Evolutionary conservation across 2,329 filamentous ascomycete genomes (phyloP).

Genomic region (Aspergillus versicolor): DNA sequence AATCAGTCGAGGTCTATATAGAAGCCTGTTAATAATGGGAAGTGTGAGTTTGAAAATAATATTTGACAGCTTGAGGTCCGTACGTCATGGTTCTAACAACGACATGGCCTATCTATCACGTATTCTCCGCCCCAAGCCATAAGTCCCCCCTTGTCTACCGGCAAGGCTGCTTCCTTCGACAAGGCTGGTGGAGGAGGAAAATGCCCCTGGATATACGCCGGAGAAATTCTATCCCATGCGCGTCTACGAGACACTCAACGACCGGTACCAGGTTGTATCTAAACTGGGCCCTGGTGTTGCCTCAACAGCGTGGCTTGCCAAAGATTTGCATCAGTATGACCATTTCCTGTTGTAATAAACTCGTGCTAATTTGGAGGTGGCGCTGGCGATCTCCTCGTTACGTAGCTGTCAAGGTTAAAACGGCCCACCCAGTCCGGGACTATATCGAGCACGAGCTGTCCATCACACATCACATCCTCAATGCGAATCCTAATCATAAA

Average conservation of each 20-base stretch:
- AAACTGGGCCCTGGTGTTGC: constrained; percentile 42
- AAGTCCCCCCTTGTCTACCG: background rate
- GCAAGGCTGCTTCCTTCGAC: constrained; percentile 10
- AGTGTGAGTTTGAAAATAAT: too few relatives aligned
- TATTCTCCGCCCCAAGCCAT: constrained; percentile 10
- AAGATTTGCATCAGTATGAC: constrained; percentile 26
- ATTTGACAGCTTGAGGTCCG: too few relatives aligned
- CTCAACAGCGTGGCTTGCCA: constrained; percentile 44
- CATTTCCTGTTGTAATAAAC: accelerated
- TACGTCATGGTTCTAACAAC: too few relatives aligned
- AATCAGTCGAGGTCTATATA: too few relatives aligned
- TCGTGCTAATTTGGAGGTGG: constrained; percentile 17
- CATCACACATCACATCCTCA: constrained; percentile 31
- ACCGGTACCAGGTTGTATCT: constrained; percentile 37
- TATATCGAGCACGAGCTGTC: constrained; percentile 27
- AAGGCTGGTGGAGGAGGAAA: constrained; percentile 15
- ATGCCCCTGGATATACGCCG: constrained; percentile 12
- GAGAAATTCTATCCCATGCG: constrained; percentile 14
- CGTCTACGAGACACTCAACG: constrained; percentile 25
- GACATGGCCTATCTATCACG: background rate
- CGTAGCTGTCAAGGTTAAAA: constrained; percentile 36
- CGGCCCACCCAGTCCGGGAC: constrained; percentile 24
- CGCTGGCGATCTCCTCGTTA: constrained; percentile 26
- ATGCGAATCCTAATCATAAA: constrained; percentile 26
- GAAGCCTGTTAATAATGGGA: too few relatives aligned